Conservation (phyloP, 768 basidiomycete genomes). For the Suillus subluteus region DNA sequence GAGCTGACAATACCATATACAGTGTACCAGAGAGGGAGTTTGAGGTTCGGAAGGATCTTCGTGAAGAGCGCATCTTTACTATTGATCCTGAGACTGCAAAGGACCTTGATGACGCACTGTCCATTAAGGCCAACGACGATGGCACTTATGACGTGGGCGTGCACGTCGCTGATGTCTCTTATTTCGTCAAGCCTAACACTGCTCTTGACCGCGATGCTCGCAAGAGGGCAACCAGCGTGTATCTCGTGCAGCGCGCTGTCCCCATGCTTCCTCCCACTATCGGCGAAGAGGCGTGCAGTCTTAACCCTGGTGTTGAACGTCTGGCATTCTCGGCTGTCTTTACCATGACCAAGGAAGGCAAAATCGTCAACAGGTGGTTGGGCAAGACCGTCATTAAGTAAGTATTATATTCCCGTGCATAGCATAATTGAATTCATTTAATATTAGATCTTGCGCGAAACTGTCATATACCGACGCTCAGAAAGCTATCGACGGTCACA, state of each 20-base stretch:
- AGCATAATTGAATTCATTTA: conserved; percentile 11
- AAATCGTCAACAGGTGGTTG: conserved; percentile 87
- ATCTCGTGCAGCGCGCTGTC: conserved; percentile 93
- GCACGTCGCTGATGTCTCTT: conserved; percentile 96
- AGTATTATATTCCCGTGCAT: conserved; percentile 23
- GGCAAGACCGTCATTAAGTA: conserved; percentile 92
- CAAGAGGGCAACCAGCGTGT: conserved; percentile 96
- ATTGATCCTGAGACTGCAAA: conserved; percentile 90
- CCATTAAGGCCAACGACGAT: conserved; percentile 86
- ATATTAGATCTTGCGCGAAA: conserved; percentile 78
- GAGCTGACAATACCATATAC: conserved; percentile 18
- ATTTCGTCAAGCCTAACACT: conserved; percentile 93
- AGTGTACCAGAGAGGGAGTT: conserved; percentile 90
- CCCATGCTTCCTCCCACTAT: conserved; percentile 97
- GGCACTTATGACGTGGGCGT: conserved; percentile 92
- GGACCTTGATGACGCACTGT: conserved; percentile 95
- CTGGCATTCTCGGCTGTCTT: conserved; percentile 91
- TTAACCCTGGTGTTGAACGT: conserved; percentile 85
- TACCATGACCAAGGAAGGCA: conserved; percentile 82
- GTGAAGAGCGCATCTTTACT: conserved; percentile 85
- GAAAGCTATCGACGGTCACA: conserved; percentile 74
- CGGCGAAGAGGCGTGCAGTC: conserved; percentile 91
- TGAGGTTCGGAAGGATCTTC: conserved; percentile 86
- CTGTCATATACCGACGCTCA: conserved; percentile 85
- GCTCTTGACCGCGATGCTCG: conserved; percentile 98